Evolutionary conservation across 441 rosid genomes (phyloP).

Genomic region (Lepidium campestre): DNA sequence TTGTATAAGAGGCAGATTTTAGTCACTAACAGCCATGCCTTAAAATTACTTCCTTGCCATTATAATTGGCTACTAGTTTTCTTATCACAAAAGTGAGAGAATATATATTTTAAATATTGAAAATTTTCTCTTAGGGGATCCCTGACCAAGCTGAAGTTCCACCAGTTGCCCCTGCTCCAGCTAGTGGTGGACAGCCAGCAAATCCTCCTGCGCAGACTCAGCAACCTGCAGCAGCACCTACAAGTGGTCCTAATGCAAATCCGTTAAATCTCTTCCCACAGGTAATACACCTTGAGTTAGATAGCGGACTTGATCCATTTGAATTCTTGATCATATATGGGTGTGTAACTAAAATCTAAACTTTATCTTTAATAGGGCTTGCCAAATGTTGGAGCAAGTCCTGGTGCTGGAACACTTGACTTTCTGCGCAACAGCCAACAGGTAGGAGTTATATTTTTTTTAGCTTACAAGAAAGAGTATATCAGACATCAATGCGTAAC

Average conservation of each 20-base stretch:
- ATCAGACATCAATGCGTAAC: not conserved
- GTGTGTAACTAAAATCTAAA: not conserved
- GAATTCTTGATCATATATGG: not conserved
- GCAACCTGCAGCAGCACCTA: slow-evolving; percentile 46
- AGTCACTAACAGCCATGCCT: not conserved
- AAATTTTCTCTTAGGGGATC: slow-evolving; percentile 52
- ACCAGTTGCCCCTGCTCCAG: slow-evolving; percentile 51
- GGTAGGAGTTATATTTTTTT: slow-evolving; percentile 33
- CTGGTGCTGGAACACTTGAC: slow-evolving; percentile 73
- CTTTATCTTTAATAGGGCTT: slow-evolving; percentile 51
- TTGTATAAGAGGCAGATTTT: not conserved
- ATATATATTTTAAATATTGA: not conserved
- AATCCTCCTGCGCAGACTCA: slow-evolving; percentile 45
- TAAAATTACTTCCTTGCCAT: not conserved
- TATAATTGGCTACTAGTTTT: not conserved
- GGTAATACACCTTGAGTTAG: slow-evolving; percentile 37
- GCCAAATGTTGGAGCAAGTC: slow-evolving; percentile 66
- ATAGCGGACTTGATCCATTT: not conserved
- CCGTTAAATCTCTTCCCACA: slow-evolving; percentile 95
- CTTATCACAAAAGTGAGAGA: not conserved
- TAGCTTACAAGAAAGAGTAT: not conserved
- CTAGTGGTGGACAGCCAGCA: slow-evolving; percentile 46
- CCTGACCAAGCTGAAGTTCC: slow-evolving; percentile 90
- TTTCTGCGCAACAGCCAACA: slow-evolving; percentile 86
- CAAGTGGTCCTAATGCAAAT: slow-evolving; percentile 84